A percentile compares a stretch with the other conserved stretches of the same genome.
Evolutionary conservation across 352 stramenopile species (phyloP).

Genomic region (Phytopythium ostracodes): DNA sequence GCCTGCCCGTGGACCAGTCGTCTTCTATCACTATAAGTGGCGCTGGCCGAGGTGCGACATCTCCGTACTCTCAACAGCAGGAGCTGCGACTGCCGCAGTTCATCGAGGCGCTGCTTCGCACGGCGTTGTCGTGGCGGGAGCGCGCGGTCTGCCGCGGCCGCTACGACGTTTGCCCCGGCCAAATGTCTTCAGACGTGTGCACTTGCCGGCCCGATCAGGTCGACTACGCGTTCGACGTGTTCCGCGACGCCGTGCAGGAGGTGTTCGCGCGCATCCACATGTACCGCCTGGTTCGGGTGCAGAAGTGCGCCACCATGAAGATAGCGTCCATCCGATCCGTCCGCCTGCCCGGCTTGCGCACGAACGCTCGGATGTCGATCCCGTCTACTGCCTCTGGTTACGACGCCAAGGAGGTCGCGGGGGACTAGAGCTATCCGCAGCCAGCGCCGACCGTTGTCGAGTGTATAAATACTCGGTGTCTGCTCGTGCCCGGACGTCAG

Average conservation of each 20-base stretch:
- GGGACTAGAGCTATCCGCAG: too few species aligned
- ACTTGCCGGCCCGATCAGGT: constrained; percentile 18
- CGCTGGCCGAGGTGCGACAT: neutral
- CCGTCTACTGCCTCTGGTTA: too few species aligned
- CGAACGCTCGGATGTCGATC: neutral
- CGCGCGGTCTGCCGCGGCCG: constrained; percentile 39
- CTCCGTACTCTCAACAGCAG: constrained; percentile 6
- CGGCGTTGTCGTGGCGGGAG: constrained; percentile 45
- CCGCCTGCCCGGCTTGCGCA: neutral
- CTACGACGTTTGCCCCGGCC: constrained; percentile 50
- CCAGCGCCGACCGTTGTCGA: neutral
- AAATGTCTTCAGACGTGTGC: constrained; percentile 46
- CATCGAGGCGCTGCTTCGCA: constrained; percentile 42
- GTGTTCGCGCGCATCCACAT: constrained; percentile 35
- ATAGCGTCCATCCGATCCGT: constrained; percentile 21
- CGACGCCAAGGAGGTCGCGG: too few species aligned
- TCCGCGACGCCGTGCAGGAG: constrained; percentile 40
- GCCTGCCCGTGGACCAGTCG: constrained; percentile 26
- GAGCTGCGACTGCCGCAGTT: constrained; percentile 46
- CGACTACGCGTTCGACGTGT: constrained; percentile 36
- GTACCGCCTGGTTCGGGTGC: constrained; percentile 17
- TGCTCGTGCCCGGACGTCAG: neutral
- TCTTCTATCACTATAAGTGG: constrained; percentile 6
- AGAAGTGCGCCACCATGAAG: constrained; percentile 28
- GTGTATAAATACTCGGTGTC: neutral